Percentiles rank a stretch among this genome's conserved stretches.
phyloP scores from a whole-genome alignment of 768 basidiomycete species.

The Kwoniella dejecticola region DNA sequence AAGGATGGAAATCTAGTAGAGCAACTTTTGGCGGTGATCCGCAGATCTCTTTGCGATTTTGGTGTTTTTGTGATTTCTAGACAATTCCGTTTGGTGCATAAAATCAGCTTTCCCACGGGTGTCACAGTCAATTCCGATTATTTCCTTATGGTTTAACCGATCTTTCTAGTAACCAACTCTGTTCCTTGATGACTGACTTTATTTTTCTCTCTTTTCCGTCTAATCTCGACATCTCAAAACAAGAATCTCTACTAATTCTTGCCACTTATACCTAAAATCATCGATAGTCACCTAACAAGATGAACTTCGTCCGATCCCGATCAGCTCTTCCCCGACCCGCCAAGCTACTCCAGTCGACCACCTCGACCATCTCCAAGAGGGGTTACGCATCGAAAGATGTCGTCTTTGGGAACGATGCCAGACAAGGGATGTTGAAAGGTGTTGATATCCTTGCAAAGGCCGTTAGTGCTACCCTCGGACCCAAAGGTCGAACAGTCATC shows the following conservation, averaged over 20 bases:
- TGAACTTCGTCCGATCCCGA: constrained; percentile 45
- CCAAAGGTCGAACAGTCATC: constrained; percentile 98
- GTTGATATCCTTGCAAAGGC: constrained; percentile 97
- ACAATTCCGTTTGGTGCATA: constrained; percentile 9
- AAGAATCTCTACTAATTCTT: neutral
- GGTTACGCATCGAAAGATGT: constrained; percentile 71
- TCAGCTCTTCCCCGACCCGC: constrained; percentile 49
- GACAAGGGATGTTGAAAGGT: constrained; percentile 89
- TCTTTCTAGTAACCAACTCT: constrained; percentile 14
- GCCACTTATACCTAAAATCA: constrained; percentile 8
- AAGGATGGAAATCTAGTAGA: too few species aligned
- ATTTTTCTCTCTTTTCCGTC: constrained; percentile 6
- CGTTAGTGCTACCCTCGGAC: constrained; percentile 92
- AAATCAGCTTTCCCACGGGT: constrained; percentile 39
- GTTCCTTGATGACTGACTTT: neutral
- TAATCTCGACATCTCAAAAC: neutral
- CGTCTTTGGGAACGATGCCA: constrained; percentile 92
- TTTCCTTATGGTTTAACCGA: constrained; percentile 20
- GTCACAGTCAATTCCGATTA: constrained; percentile 7
- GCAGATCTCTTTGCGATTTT: neutral
- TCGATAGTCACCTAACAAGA: constrained; percentile 2
- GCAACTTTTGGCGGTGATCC: neutral
- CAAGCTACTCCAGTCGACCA: constrained; percentile 39
- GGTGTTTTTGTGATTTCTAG: constrained; percentile 12
- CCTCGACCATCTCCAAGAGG: constrained; percentile 28